A percentile compares a stretch with the other conserved stretches of the same genome.
phyloP scores from a whole-genome alignment of 768 basidiomycete genomes.

The Kwoniella pini region DNA sequence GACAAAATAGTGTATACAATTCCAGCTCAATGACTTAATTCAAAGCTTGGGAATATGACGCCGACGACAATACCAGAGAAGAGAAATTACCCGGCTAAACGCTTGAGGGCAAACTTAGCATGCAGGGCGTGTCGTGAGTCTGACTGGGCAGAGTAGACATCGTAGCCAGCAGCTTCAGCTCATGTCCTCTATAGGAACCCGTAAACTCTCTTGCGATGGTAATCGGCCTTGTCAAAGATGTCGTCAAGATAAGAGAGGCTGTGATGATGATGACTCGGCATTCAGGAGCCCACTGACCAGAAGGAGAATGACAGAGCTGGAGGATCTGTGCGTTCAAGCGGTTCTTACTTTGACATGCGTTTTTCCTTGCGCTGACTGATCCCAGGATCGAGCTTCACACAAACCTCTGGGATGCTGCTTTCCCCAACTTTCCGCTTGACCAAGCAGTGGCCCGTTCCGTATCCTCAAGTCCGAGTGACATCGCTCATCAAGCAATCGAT shows the following conservation, averaged over 20 bases:
- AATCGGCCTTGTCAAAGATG: background rate
- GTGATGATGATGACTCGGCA: background rate
- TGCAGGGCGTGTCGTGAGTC: conserved; percentile 1
- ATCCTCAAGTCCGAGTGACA: background rate
- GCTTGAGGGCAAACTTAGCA: background rate
- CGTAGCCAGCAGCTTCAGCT: background rate
- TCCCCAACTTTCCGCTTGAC: background rate
- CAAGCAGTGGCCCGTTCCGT: background rate
- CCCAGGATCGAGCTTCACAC: background rate
- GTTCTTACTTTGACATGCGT: background rate
- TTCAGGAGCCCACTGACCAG: background rate
- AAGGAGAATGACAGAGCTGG: background rate
- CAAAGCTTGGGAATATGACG: no score
- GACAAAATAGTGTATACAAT: no score
- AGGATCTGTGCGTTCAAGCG: background rate
- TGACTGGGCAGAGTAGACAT: background rate
- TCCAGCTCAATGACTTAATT: no score
- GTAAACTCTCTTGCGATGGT: conserved; percentile 6
- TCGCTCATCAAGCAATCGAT: background rate
- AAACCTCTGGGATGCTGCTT: background rate
- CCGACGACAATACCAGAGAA: background rate
- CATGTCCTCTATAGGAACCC: background rate
- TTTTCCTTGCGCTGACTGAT: background rate
- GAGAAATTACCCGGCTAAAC: background rate
- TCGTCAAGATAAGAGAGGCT: background rate